A percentile compares a stretch with the other conserved stretches of the same genome.
These are phyloP conservation scores for Rubia tinctorum DNA, from an alignment of 305 asterid species.

Conservation along the genomic window DNA sequence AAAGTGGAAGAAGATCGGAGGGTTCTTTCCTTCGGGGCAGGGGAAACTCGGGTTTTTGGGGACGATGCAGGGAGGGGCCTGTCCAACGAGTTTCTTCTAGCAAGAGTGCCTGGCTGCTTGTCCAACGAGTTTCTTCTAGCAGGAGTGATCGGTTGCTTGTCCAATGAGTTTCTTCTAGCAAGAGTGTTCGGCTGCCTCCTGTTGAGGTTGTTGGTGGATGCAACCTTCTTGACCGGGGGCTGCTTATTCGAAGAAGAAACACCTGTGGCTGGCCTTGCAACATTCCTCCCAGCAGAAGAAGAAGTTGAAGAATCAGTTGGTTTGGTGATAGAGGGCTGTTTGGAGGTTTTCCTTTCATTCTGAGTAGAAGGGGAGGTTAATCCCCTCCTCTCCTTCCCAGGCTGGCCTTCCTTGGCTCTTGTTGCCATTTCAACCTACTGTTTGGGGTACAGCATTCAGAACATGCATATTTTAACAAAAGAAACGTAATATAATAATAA, in stretches of 20 bases:
- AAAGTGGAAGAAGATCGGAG: conserved; percentile 42
- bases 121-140: conserved; percentile 47
- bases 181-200: neutral
- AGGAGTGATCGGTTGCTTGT: conserved; percentile 28
- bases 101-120: conserved; percentile 20
- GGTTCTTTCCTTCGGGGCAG: conserved; percentile 30
- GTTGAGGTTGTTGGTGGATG: neutral
- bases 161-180: conserved; percentile 19
- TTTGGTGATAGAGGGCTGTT: conserved; percentile 20
- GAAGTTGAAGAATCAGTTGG: conserved; percentile 16
- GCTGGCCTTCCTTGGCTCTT: conserved; percentile 30
- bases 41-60: conserved; percentile 37
- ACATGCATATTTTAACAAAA: neutral
- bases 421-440: conserved; percentile 36
- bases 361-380: conserved; percentile 31
- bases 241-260: neutral
- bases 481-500: neutral
- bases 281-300: neutral
- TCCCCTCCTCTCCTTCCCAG: conserved; percentile 45
- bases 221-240: neutral
- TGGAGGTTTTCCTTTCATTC: conserved; percentile 24
- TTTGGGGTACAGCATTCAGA: neutral
- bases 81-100: conserved; percentile 54
- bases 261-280: neutral
- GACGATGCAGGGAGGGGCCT: conserved; percentile 48